phyloP scores from a whole-genome alignment of 371 early-diverging fungal species.

The Lichtheimia corymbifera region DNA sequence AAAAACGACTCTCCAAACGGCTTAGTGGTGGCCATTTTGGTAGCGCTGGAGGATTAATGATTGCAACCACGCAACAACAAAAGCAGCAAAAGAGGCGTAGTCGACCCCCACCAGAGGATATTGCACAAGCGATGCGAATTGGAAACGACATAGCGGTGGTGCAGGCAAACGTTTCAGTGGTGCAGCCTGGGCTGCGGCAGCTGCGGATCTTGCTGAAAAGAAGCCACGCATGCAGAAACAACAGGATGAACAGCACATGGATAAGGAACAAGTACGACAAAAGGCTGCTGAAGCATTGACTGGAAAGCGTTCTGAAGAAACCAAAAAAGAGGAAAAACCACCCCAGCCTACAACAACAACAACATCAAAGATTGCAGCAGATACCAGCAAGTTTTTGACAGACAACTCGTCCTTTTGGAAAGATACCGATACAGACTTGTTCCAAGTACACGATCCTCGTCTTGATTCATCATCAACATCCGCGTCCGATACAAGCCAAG shows the following conservation, averaged over 20 bases:
- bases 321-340: background rate
- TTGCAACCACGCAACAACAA: constrained; percentile 28
- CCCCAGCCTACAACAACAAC: background rate
- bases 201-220: constrained; percentile 3
- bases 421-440: constrained; percentile 4
- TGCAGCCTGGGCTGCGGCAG: constrained; percentile 1
- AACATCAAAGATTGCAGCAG: background rate
- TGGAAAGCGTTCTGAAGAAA: background rate
- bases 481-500: background rate
- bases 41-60: constrained; percentile 48
- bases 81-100: constrained; percentile 21
- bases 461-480: background rate
- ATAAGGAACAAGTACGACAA: constrained; percentile 7
- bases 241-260: constrained; percentile 8
- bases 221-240: constrained; percentile 4
- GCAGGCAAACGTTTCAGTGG: constrained; percentile 11
- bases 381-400: background rate
- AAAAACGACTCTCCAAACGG: constrained; percentile 41
- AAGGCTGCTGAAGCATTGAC: constrained; percentile 14
- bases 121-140: constrained; percentile 41
- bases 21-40: constrained; percentile 53
- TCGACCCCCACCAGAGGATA: constrained; percentile 34
- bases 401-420: background rate
- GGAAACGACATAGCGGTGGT: constrained; percentile 39
- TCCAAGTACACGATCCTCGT: constrained; percentile 9